Evolutionary conservation across 192 early-diverging fungal species (phyloP), one percentile per base, ranked within the genome.

Genomic region (Paraglomus brasilianum): DNA sequence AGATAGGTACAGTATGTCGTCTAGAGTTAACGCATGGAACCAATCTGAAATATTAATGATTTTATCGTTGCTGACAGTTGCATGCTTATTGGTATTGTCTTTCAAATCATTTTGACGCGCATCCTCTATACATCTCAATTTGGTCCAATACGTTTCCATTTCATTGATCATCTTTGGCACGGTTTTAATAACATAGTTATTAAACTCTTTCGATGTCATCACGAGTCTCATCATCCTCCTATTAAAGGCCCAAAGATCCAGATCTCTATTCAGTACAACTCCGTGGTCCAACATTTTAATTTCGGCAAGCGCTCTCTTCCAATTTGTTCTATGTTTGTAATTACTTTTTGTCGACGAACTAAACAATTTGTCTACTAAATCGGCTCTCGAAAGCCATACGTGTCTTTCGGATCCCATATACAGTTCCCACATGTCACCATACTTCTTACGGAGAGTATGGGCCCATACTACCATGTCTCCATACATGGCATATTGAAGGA

Each of bases 351-450:
- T 38, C 47, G 53, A 69, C 8, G 67, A 46, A 24, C 52, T 57
- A 39, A 69, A 30, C 14, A 69, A 47, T 22, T 69, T 69, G 21
- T 24, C 42, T 7, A 58, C 40, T 5, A 69, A 36, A 43, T 69
- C 67, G 38, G 14, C 39, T n/a, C 53, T 38, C 0, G 52, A 51
- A 46, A 69, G 5, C 51, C 53, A 69, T n/a, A 69, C 39, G 2
- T 57, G 43, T 46, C 67, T 41, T 57, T 69, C 67, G 5, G 8
- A 15, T 5, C 52, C 67, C 67, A 69, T 69, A 46, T 69, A 69
- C 15, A 69, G 13, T 46, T 69, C 67, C 22, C 52, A 69, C 9
- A 69, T 58, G 17, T 69, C 67, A 19, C 67, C 67, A 57, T 69
- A 69, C 13, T 57, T 45, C 39, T 41, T 24, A 8, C 38, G 42